Base-by-base conservation (phyloP, 345 rosid genomes). In the Angophora floribunda region DNA sequence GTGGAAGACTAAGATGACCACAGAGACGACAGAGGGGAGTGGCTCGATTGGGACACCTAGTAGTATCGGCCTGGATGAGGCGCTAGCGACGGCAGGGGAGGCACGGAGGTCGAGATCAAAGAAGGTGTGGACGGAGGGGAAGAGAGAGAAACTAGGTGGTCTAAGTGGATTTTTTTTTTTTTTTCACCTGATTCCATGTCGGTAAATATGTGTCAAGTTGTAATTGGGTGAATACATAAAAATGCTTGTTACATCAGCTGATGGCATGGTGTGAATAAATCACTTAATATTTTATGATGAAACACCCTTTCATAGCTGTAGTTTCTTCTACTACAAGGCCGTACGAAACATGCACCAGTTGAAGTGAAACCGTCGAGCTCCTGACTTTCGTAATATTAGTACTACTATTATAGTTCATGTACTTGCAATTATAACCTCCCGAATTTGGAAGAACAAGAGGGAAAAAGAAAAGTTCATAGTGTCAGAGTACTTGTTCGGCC, bases 231-330 rank as follows among this genome's bases (percentile, higher is more conserved):
- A 1, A 10, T n/a, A 9, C 30, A n/a, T 9, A n/a, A 8, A n/a
- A n/a, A 63, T n/a, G 2, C 5, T 63, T 1, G 17, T 17, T 19
- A 1, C 7, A 0, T 6, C 9, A n/a, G 7, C 2, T 4, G 9
- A 63, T n/a, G 75, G n/a, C 0, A 4, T 3, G 36, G 1, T 4
- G 19, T 14, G 4, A n/a, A 63, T 9, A n/a, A n/a, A 63, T 9
- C 41, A n/a, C 9, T n/a, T 21, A 55, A 9, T 22, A 55, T 5
- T 55, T 55, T 55, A 2, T 55, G 5, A 55, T 21, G 21, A 67
- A 67, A 67, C 45, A 32, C 12, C 12, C 0, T 67, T 67, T 16
- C 22, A 13, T 9, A 32, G 22, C 45, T 67, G 19, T 30, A 15
- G 44, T 15, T 67, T 67, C 79, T 67, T 67, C 11, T 30, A 32